These are phyloP conservation scores for Salinomyces thailandicus DNA, from an alignment of 2,329 filamentous ascomycete species.

Conservation along the genomic window DNA sequence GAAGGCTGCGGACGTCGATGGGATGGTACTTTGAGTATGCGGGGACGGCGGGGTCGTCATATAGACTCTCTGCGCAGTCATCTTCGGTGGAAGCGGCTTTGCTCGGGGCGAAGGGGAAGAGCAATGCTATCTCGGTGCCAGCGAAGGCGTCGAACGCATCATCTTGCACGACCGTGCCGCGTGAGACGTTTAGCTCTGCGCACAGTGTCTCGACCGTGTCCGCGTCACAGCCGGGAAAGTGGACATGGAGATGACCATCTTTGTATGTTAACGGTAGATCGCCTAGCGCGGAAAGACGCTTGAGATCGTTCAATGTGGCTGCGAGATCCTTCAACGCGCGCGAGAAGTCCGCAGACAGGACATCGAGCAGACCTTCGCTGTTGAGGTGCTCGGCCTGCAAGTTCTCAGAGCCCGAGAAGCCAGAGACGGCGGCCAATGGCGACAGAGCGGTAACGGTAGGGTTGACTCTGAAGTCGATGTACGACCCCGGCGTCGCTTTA, in stretches of 20 bases:
- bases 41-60: slow-evolving; percentile 26
- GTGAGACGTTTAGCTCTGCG: slow-evolving; percentile 72
- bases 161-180: slow-evolving; percentile 72
- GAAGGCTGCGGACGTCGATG: slow-evolving; percentile 49
- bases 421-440: slow-evolving; percentile 52
- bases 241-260: slow-evolving; percentile 60
- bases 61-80: slow-evolving; percentile 30
- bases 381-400: slow-evolving; percentile 53
- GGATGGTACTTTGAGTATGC: slow-evolving; percentile 28
- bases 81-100: slow-evolving; percentile 30
- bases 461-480: slow-evolving; percentile 77
- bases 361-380: slow-evolving; percentile 71
- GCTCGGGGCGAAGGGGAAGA: slow-evolving; percentile 76
- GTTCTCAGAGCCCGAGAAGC: slow-evolving; percentile 32
- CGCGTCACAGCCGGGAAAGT: slow-evolving; percentile 84
- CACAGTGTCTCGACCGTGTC: slow-evolving; percentile 73
- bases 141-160: slow-evolving; percentile 57
- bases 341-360: slow-evolving; percentile 79
- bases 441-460: slow-evolving; percentile 84
- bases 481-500: slow-evolving; percentile 59
- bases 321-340: slow-evolving; percentile 76
- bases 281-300: slow-evolving; percentile 63
- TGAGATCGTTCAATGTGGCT: slow-evolving; percentile 68
- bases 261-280: slow-evolving; percentile 74
- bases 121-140: slow-evolving; percentile 63